A percentile compares a stretch with the other conserved stretches of the same genome.
Evolutionary conservation across 2,329 filamentous ascomycete genomes (phyloP).

Genomic region (Aspergillus caelatus): DNA sequence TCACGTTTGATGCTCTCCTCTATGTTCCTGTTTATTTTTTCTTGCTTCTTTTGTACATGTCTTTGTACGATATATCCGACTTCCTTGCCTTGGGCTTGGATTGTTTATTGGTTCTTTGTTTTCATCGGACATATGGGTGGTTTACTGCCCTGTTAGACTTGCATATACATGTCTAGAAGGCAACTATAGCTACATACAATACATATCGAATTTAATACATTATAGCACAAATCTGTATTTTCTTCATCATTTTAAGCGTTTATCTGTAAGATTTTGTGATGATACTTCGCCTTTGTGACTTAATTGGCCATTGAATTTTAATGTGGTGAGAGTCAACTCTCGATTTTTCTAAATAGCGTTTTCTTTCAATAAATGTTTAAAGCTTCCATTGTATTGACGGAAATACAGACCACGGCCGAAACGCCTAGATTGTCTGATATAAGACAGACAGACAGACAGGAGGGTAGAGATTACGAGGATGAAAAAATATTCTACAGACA

Average conservation of each 20-base stretch:
- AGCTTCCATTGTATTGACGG: background rate
- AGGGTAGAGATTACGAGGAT: constrained; percentile 1
- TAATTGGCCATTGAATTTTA: background rate
- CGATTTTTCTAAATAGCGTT: background rate
- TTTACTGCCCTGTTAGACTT: background rate
- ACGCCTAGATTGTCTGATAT: background rate
- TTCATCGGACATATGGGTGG: background rate
- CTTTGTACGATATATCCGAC: background rate
- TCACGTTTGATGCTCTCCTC: background rate
- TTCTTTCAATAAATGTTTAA: background rate
- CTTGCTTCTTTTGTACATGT: background rate
- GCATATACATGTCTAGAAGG: background rate
- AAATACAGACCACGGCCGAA: background rate
- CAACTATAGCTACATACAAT: background rate
- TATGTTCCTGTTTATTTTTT: background rate
- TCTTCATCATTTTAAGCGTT: background rate
- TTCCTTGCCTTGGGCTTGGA: background rate
- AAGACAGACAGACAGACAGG: background rate
- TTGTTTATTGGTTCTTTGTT: background rate
- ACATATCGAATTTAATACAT: background rate
- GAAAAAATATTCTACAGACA: background rate
- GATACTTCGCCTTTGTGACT: background rate
- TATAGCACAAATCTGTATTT: background rate
- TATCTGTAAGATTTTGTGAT: background rate
- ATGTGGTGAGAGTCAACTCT: background rate